Base-by-base conservation (phyloP, 2,329 filamentous ascomycete species). In the Pseudopyrenochaeta lycopersici region DNA sequence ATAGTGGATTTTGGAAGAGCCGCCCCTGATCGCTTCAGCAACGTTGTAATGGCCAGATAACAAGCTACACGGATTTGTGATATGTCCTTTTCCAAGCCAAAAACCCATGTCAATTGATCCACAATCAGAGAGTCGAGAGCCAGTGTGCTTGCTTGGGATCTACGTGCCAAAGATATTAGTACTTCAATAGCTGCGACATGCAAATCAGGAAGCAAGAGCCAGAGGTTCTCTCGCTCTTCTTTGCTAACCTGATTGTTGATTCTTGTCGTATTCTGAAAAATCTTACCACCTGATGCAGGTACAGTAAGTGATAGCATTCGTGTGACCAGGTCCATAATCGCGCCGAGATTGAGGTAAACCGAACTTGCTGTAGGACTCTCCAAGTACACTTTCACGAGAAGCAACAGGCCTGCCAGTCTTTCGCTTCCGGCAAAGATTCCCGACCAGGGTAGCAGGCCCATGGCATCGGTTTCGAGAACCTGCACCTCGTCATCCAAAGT, bases 141-240 rank as follows among this genome's bases (percentile, higher is more conserved):
- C 12, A 87, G 66, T 33, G 85, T 82, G 54, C 82, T 84, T 14
- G 78, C 76, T 27, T 82, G 82, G 20, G 93, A 80, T 10, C 89
- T 83, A 48, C 80, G 74, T 18, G 86, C 71, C 40, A 95, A 69
- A 10, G 79, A 75, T 7, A 81, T 73, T 18, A 91, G 76, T 1
- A 96, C 76, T 18, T 84, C 76, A 48, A 96, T 77, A n/a, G 86
- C 84, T 12, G 89, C 86, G 12, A 87, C 76, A 67, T 97, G 92
- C 33, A 97, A 84, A 9, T 84, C 81, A 4, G 93, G 90, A 10
- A 97, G 81, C 15, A 85, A 80, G 41, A 84, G 79, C 85, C 90
- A 93, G 3, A 97, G 81, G 39, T 88, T 85, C 47, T 96, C 91
- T 56, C 89, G 88, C 75, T 97, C 94, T 44, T 96, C 90, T 56